Base-by-base conservation (phyloP, 257 asterid genomes). In the Galeopsis tetrahit region DNA sequence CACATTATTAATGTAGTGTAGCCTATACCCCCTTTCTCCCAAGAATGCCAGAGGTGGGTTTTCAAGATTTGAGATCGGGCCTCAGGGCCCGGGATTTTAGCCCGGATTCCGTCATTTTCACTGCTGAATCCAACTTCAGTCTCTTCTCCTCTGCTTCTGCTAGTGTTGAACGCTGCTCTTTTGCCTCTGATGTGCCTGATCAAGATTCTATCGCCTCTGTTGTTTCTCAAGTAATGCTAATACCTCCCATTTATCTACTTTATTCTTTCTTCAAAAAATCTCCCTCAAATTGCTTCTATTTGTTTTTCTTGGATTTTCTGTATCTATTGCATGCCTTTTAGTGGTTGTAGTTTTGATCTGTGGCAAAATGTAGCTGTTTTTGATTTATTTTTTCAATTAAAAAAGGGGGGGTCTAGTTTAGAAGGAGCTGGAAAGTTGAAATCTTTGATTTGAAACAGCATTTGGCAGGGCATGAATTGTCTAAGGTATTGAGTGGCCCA, bases 101-200 rank as follows among this genome's bases (percentile, higher is more conserved):
- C 88, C 95, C 96, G 44, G 95, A 87, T 67, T 94, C 99, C 32
- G 89, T 89, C 33, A 91, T 91, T 69, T 90, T 84, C 81, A 84
- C 85, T 8, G 86, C 75, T 2, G 97, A 90, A 64, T 87, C 93
- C n/a, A 90, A 85, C 79, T 85, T 90, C 83, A 91, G 98, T 76
- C 85, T 87, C 43, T 91, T 91, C 83, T 94, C 98, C 13, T 94
- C 97, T 8, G 87, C 94, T 81, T 88, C 98, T 38, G 98, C 84
- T 8, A 91, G 96, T 78, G 97, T 90, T 10, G 98, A 90, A 64
- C 96, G 98, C 67, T 88, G 96, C 81, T 95, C 98, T 71, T 90
- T 88, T 34, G 88, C 98, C 61, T 91, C 97, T 44, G 97, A 91
- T 78, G 82, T 73, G n/a, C 91, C 83, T 43, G 93, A 90, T 77